Evolutionary conservation across 177 flowering plant genomes (phyloP), one percentile per base, ranked within the genome.

Genomic region (Vitis hybrid): DNA sequence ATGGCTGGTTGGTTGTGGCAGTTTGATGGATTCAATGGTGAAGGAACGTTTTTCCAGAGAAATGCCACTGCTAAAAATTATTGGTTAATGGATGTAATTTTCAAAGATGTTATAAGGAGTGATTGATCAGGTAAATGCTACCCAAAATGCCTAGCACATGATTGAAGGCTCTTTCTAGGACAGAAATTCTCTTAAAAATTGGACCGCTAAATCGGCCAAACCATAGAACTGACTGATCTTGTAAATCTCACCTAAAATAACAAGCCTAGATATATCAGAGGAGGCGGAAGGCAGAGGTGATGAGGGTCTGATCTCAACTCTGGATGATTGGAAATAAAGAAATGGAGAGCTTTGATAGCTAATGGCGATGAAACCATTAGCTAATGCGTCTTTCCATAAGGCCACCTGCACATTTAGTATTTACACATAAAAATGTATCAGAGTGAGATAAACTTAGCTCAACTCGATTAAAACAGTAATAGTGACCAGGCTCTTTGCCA

Each of bases 161-260:
- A 24, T 24, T 1, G 24, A 24, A 24, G 24, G 24, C 24, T 24
- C 24, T 24, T 24, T 24, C 24, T 24, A 1, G 24, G 24, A 24
- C 24, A 24, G 24, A 24, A 1, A 24, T 24, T 24, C 24, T 24
- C 24, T 24, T 24, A 24, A 24, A 24, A 24, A 24, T 24, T 24
- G 10, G n/a, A 11, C 52, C 4, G 11, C 15, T 2, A 51, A 35
- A 67, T 14, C 14, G 14, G n/a, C 51, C 3, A 27, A 51, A 27
- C 16, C 70, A 70, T 56, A 11, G 73, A 72, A 21, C 70, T 70
- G 49, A 75, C 56, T 46, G 81, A 54, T 72, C 48, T 56, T 54
- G 74, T 56, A 4, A 75, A 24, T 46, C 63, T 60, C 5, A 78
- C 76, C 81, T 76, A 79, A 60, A 81, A 81, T 5, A 81, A 60